Base-by-base conservation (phyloP, 305 asterid genomes). In the Fraxinus paxiana region DNA sequence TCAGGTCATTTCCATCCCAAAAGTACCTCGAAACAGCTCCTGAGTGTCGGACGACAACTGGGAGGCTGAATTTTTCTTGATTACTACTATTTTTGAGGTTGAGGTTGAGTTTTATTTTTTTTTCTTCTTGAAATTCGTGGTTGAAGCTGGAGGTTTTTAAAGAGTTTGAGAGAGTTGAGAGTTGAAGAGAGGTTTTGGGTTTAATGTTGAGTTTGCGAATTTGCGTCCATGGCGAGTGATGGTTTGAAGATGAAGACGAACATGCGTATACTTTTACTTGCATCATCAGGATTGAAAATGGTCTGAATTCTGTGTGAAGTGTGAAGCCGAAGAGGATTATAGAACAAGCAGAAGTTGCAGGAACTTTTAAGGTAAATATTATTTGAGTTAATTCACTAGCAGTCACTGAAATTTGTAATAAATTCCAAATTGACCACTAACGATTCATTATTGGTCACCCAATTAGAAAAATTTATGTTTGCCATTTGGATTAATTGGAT, bases 1-100 rank as follows among this genome's bases (percentile, higher is more conserved):
- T 90, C 86, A 91, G 72, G 75, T 88, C 90, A 37, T 84, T 80
- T 8, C 98, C 96, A 79, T 96, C 97, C 97, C 95, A 96, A 65
- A 87, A 87, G 77, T 84, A 92, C 85, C 92, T 90, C 28, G 86
- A 90, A 81, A 88, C 87, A 56, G 86, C 73, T 15, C 93, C 93
- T 0, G 91, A 82, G 46, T 86, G 86, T 77, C 88, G 88, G 78
- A 91, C 34, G 6, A 83, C 88, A 26, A 96, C 87, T 18, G 93
- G 97, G 75, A 94, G 94, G 71, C 84, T 79, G 35, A 87, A 82
- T 33, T 48, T 79, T 22, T 85, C 88, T 8, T 80, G 86, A 51
- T n/a, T 1, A 73, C 79, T 37, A 78, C 20, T 77, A 59, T 41
- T 18, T 8, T 41, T 15, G 59, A 28, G 13, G 70, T 41, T 71